These are phyloP conservation scores for Sodiomyces alkalinus DNA, from an alignment of 2,329 filamentous ascomycete genomes.

Conservation along the genomic window DNA sequence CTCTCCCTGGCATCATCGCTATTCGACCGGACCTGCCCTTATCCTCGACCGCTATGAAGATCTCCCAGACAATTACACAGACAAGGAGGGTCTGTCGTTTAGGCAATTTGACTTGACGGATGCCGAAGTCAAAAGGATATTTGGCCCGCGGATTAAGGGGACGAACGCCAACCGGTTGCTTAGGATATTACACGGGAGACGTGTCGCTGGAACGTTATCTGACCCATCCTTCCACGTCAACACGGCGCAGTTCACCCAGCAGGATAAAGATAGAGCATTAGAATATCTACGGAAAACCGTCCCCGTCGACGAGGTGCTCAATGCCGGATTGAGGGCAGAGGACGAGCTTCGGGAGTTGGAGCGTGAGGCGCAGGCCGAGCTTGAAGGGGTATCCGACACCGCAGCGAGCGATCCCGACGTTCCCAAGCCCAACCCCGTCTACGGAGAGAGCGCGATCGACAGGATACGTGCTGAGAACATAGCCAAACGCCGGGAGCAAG, in stretches of 20 bases:
- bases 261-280: conserved; percentile 31
- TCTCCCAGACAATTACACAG: conserved; percentile 40
- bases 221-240: conserved; percentile 37
- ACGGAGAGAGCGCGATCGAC: conserved; percentile 42
- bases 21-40: conserved; percentile 4
- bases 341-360: conserved; percentile 44
- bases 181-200: conserved; percentile 43
- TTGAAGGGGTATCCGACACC: too few species aligned
- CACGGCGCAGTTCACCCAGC: conserved; percentile 25
- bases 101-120: conserved; percentile 30
- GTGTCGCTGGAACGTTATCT: conserved; percentile 47
- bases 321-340: conserved; percentile 45
- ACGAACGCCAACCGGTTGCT: conserved; percentile 36
- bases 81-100: conserved; percentile 39
- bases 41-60: conserved; percentile 39
- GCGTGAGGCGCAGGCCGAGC: conserved; percentile 12
- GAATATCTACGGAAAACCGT: conserved; percentile 38
- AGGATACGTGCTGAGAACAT: conserved; percentile 37
- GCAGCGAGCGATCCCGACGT: conserved; percentile 9
- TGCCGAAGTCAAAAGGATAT: conserved; percentile 30
- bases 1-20: too few species aligned
- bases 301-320: conserved; percentile 43
- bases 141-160: conserved; percentile 30
- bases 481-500: conserved; percentile 31
- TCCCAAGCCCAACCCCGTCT: conserved; percentile 29